Evolutionary conservation across 1,284 basidiomycete species (phyloP).

Genomic region (Trichosporon sp.): DNA sequence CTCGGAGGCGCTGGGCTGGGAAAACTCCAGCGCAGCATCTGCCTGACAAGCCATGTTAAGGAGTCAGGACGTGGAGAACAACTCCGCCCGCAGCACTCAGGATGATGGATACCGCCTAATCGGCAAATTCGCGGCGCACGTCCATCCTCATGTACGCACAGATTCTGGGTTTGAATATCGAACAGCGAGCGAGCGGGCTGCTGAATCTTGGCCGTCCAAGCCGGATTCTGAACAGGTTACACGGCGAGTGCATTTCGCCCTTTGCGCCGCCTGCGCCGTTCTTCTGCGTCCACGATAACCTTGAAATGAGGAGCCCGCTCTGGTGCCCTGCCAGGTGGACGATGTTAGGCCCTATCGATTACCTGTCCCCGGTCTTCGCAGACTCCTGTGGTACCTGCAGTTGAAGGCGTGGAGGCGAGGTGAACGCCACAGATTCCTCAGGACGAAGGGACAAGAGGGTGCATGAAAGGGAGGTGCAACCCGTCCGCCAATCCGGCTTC

Average conservation of each 20-base stretch:
- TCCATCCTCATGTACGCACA: background rate
- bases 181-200: background rate
- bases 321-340: background rate
- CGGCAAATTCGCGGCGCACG: background rate
- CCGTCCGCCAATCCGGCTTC: background rate
- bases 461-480: background rate
- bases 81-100: background rate
- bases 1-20: background rate
- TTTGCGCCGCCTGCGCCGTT: background rate
- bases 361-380: background rate
- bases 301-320: background rate
- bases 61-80: no score
- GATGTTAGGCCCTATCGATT: background rate
- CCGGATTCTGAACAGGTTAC: background rate
- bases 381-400: background rate
- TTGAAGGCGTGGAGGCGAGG: constrained; percentile 6
- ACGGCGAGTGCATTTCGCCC: background rate
- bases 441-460: background rate
- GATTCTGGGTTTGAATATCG: background rate
- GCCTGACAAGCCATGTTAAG: background rate
- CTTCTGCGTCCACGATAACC: background rate
- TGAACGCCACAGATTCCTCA: constrained; percentile 7
- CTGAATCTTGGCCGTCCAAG: background rate
- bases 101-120: background rate
- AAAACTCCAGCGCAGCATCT: background rate